Evolutionary conservation across 345 rosid species (phyloP), one percentile per base, ranked within the genome.

Genomic region (Mercurialis annua): DNA sequence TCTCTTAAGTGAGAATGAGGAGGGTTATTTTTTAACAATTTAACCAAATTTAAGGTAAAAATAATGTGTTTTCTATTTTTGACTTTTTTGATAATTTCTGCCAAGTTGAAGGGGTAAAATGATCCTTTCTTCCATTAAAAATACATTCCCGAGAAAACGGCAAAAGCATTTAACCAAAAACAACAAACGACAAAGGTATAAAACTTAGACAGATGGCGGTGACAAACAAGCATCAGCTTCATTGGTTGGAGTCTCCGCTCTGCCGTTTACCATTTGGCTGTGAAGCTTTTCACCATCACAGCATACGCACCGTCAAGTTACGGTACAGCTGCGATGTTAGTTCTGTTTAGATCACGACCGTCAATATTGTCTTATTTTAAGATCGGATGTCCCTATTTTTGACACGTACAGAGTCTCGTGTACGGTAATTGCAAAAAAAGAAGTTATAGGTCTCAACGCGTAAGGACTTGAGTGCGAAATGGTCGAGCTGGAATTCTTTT

Each of bases 331-430:
- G 23, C 5, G 30, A 20, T 11, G 29, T 61, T 61, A 21, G 52
- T 15, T 27, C 17, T 16, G 23, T 16, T 62, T 43, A 43, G 24
- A 62, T 62, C 65, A 15, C 12, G 23, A 27, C 65, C 52, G 52
- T 18, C 3, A 4, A 2, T 56, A 15, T 0, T 3, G 21, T 33
- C 61, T 0, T 14, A 7, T 3, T 27, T 54, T 24, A 6, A 12
- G 2, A 43, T 24, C 24, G 7, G 65, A 62, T 26, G n/a, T 17
- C 18, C 18, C 18, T 0, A 10, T 10, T 1, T 27, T 29, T 18
- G 26, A 62, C 53, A 44, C 53, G 66, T 62, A 46, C 66, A 26
- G 21, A 20, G 59, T 59, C 10, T 27, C 17, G 3, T 14, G 66
- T 62, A 62, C 66, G 66, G 53, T 62, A 15, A 42, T 10, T 24